These are phyloP conservation scores for Alternaria viburni DNA, from an alignment of 2,329 filamentous ascomycete species.

Conservation along the genomic window DNA sequence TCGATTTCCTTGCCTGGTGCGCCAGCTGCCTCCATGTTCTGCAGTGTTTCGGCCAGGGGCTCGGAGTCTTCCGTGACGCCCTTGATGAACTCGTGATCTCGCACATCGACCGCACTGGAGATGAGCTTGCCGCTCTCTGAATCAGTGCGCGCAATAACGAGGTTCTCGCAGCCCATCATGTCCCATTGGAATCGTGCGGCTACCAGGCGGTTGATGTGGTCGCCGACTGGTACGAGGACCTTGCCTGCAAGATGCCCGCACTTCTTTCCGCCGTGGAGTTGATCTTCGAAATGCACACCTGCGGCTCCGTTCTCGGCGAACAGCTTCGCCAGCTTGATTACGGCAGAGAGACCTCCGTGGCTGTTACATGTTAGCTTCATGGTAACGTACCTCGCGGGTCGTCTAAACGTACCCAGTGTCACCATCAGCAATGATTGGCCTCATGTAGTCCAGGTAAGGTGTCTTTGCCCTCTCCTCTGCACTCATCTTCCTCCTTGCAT, in stretches of 20 bases:
- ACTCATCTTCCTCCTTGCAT: constrained; percentile 78
- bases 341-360: constrained; percentile 89
- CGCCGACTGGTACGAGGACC: constrained; percentile 88
- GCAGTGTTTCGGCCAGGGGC: constrained; percentile 85
- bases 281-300: constrained; percentile 96
- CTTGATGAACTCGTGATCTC: constrained; percentile 96
- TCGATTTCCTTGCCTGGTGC: constrained; percentile 83
- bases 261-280: constrained; percentile 97
- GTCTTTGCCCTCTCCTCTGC: constrained; percentile 74
- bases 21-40: constrained; percentile 84
- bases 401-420: constrained; percentile 72
- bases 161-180: constrained; percentile 93
- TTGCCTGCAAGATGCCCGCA: constrained; percentile 97
- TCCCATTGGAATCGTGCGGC: constrained; percentile 98
- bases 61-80: constrained; percentile 80
- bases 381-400: accelerated
- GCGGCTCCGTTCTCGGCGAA: constrained; percentile 98
- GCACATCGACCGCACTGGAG: constrained; percentile 87
- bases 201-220: constrained; percentile 94
- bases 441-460: constrained; percentile 88
- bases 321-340: constrained; percentile 94
- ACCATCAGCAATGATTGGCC: constrained; percentile 94
- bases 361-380: constrained; percentile 50
- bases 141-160: constrained; percentile 93
- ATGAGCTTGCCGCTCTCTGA: constrained; percentile 92